Conservation (phyloP, 768 basidiomycete species). For the Hydnomerulius pinastri region DNA sequence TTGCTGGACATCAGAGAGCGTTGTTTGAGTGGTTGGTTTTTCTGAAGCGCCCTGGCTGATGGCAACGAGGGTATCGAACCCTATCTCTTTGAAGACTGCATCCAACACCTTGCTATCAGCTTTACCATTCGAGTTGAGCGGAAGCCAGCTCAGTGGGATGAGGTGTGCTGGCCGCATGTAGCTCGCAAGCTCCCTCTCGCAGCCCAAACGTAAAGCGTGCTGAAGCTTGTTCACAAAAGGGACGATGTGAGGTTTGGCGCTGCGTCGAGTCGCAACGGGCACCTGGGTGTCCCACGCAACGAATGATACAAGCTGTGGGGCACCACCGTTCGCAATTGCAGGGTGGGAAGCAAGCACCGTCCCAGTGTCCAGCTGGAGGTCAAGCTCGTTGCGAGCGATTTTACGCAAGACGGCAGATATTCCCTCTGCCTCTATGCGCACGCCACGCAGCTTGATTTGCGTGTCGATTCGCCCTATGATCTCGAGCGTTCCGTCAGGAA, state of each 20-base stretch:
- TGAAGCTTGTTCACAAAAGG: conserved; percentile 36
- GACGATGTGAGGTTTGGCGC: conserved; percentile 24
- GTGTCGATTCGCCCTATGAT: conserved; percentile 53
- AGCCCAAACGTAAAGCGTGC: conserved; percentile 28
- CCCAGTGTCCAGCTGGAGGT: conserved; percentile 36
- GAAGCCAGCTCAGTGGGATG: conserved; percentile 49
- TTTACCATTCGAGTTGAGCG: conserved; percentile 43
- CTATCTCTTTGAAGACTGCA: conserved; percentile 24
- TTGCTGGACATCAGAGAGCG: conserved; percentile 32
- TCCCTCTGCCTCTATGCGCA: conserved; percentile 55
- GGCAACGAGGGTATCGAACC: conserved; percentile 22
- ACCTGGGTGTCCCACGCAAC: conserved; percentile 42
- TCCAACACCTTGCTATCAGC: conserved; percentile 31
- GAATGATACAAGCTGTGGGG: conserved; percentile 44
- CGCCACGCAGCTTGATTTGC: conserved; percentile 53
- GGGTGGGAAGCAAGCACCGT: conserved; percentile 48
- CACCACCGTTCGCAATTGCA: conserved; percentile 37
- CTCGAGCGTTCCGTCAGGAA: conserved; percentile 49
- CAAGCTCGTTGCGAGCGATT: conserved; percentile 13
- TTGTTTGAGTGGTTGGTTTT: neutral
- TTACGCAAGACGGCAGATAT: conserved; percentile 45
- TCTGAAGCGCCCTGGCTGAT: conserved; percentile 1
- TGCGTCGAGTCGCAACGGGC: conserved; percentile 40
- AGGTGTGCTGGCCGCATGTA: conserved; percentile 57
- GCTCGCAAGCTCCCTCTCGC: conserved; percentile 44